phyloP scores from a whole-genome alignment of 2,329 filamentous ascomycete species.

The Parafenestella ontariensis region DNA sequence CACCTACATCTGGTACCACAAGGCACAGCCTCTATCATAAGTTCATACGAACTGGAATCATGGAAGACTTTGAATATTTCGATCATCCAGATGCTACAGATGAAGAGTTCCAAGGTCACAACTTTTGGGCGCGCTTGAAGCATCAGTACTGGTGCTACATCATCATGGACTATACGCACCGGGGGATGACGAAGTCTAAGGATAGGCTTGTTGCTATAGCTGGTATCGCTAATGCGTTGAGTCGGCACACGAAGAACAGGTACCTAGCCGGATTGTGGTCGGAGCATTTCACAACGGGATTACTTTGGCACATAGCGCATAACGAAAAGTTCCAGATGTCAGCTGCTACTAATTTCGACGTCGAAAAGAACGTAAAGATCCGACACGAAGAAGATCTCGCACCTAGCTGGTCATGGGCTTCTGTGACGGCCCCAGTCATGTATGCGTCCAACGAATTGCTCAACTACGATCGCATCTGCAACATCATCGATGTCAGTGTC shows the following conservation, averaged over 20 bases:
- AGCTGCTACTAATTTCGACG: slow-evolving; percentile 11
- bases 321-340: slow-evolving; percentile 10
- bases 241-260: slow-evolving; percentile 12
- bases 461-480: slow-evolving; percentile 18
- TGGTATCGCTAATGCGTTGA: slow-evolving; percentile 23
- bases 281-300: slow-evolving; percentile 18
- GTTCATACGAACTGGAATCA: slow-evolving; percentile 16
- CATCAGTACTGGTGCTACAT: slow-evolving; percentile 22
- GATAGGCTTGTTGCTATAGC: slow-evolving; percentile 27
- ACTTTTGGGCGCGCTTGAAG: slow-evolving; percentile 6
- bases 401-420: slow-evolving; percentile 30
- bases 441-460: slow-evolving; percentile 14
- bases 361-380: slow-evolving; percentile 16
- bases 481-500: slow-evolving; percentile 12
- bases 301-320: slow-evolving; percentile 25
- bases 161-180: slow-evolving; percentile 29
- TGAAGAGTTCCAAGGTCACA: neutral
- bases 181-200: slow-evolving; percentile 25
- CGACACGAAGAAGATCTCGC: slow-evolving; percentile 19
- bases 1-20: slow-evolving; percentile 17
- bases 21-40: slow-evolving; percentile 21
- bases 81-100: neutral
- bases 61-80: slow-evolving; percentile 19
- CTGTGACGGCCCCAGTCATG: slow-evolving; percentile 26
- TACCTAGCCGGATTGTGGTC: slow-evolving; percentile 27